Evolutionary conservation across 1,139 yeast species (phyloP), one percentile per base, ranked within the genome.

Genomic region (Pichia sp.): DNA sequence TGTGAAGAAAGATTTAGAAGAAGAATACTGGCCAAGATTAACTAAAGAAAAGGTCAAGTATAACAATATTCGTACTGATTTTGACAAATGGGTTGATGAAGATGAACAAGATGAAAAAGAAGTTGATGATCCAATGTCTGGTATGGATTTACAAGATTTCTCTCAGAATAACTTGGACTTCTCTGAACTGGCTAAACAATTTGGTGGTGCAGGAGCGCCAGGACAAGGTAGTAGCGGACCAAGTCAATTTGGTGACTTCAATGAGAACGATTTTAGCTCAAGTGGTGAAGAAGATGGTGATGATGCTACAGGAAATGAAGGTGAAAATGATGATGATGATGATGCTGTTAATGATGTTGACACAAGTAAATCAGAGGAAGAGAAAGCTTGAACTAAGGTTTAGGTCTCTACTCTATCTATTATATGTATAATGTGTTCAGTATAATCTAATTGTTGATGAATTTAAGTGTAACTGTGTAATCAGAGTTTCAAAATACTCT

Each of bases 61-160:
- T 51, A 82, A 76, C 52, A 85, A 75, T 63, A 77, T 91, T 61
- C 84, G 85, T 69, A 91, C 98, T 14, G 98, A 91, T 61, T 91
- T 91, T 58, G 96, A 89, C 68, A 84, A 81, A 64, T 91, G 98
- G 98, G 93, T 83, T 35, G 95, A 86, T 60, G 95, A 86, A 68
- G 96, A 88, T 57, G 95, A 86, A 64, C 95, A 85, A 64, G 86
- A 84, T 35, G 85, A 74, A 52, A 79, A 67, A 34, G 72, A 68
- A 15, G 77, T 71, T 31, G 51, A 36, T 8, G 32, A 28, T 11
- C 42, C 65, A 40, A 60, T 61, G 46, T 66, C 63, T 31, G 72
- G 67, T 18, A 48, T 55, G 30, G 60, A 18, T 9, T 12, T 20
- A 21, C 24, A n/a, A 12, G 34, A 48, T 18, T 54, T 34, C 28